Base-by-base conservation (phyloP, 2,329 filamentous ascomycete genomes). In the Xylaria arbuscula region DNA sequence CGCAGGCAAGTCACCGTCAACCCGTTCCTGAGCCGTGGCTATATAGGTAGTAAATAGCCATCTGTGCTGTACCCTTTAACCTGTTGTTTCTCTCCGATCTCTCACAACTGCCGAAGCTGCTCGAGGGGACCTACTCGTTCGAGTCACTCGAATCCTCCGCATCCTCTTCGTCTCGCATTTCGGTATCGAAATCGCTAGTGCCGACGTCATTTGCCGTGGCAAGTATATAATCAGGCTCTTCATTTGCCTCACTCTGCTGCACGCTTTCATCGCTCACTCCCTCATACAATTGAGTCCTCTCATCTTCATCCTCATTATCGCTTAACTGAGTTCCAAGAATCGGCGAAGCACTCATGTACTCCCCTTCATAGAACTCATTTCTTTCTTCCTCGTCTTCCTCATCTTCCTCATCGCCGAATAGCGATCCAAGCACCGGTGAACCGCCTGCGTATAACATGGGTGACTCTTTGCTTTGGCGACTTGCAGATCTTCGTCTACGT, bases 261-360 rank as follows among this genome's bases (percentile, higher is more conserved):
- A 64, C 51, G 2, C 48, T 53, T 38, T 64, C 66, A 28, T 72
- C 24, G 32, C n/a, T 34, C 7, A 7, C 48, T n/a, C 8, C 19
- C 7, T 57, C 58, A 55, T 63, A 56, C 1, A 42, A 22, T 2
- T 28, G 15, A 10, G 34, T 40, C 9, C 17, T 51, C 9, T 36
- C 63, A 19, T 59, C 60, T 7, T 40, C 51, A 45, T 62, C n/a
- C 15, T 54, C 34, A 19, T 57, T 45, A 22, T 56, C 61, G 2
- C 19, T 36, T 38, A 2, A 3, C n/a, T 45, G 40, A 45, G 40
- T 19, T 17, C 34, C 34, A 24, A 19, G n/a, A 28, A 51, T 22
- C 42, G 9, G 36, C 3, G 13, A 17, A 19, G 45, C 4, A 15
- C 28, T 24, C 7, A 40, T 13, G 13, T 32, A 40, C 5, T 2